A percentile compares a stretch with the other conserved stretches of the same genome.
These are phyloP conservation scores for Monosporascus sp. DNA, from an alignment of 2,329 filamentous ascomycete species.

Conservation along the genomic window DNA sequence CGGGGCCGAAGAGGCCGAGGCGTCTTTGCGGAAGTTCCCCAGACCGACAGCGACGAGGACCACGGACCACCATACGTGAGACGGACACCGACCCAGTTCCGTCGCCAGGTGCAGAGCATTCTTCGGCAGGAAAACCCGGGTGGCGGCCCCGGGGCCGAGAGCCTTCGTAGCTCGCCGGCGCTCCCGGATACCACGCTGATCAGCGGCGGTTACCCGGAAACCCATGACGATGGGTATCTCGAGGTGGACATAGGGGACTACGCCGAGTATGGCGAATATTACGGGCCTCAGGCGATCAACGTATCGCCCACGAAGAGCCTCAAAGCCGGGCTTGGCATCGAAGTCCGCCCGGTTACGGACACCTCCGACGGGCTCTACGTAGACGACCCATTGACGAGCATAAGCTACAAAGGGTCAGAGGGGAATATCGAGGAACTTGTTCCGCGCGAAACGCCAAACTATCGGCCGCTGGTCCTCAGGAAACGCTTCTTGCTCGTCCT, in stretches of 20 bases:
- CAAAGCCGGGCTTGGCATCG: constrained; percentile 14
- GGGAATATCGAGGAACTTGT: constrained; percentile 11
- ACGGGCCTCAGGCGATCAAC: constrained; percentile 13
- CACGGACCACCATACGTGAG: constrained; percentile 1
- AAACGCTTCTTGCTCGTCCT: constrained; percentile 11
- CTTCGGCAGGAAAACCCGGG: constrained; percentile 9
- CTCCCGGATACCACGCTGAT: constrained; percentile 17
- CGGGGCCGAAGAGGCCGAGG: constrained; percentile 4
- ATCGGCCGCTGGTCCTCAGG: constrained; percentile 17
- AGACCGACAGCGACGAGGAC: constrained; percentile 11
- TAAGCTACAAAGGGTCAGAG: constrained; percentile 17
- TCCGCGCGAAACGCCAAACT: constrained; percentile 5
- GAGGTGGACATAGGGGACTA: constrained; percentile 15
- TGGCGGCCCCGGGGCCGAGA: not conserved
- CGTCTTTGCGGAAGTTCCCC: constrained; percentile 15
- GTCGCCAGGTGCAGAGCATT: constrained; percentile 14
- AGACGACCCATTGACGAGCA: constrained; percentile 10
- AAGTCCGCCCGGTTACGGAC: constrained; percentile 11
- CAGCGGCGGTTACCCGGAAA: constrained; percentile 15
- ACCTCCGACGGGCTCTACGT: constrained; percentile 9
- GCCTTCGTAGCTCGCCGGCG: constrained; percentile 13
- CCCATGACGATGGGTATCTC: constrained; percentile 14
- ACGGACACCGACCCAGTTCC: constrained; percentile 12
- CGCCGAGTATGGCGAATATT: constrained; percentile 11
- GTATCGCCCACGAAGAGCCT: constrained; percentile 9